A percentile compares a stretch with the other conserved stretches of the same genome.
Evolutionary conservation across 116 monocot genomes (phyloP).

Genomic region (Phalaenopsis hybrid): DNA sequence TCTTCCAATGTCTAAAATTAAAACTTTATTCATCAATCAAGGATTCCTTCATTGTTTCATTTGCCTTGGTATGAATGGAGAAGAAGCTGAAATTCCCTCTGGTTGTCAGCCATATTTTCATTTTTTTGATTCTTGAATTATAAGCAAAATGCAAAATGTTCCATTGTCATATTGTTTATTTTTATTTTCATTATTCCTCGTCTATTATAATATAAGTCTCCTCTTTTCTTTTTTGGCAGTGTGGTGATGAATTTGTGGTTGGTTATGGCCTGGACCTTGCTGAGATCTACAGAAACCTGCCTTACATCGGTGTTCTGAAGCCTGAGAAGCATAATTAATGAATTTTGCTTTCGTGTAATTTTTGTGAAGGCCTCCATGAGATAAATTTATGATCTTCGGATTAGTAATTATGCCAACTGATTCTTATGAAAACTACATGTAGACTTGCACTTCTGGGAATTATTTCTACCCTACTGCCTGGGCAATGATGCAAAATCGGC

Average conservation of each 20-base stretch:
- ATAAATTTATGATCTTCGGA: background rate
- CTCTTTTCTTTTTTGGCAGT: conserved; percentile 40
- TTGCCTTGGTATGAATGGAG: too few relatives aligned
- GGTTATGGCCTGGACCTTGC: conserved; percentile 91
- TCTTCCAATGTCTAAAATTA: too few relatives aligned
- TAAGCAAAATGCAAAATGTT: background rate
- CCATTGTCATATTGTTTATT: background rate
- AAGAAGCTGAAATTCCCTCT: too few relatives aligned
- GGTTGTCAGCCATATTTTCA: background rate
- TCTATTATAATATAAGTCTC: background rate
- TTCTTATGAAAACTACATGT: background rate
- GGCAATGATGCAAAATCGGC: background rate
- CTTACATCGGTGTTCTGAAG: conserved; percentile 75
- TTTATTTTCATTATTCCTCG: background rate
- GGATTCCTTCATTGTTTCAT: too few relatives aligned
- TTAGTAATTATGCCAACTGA: background rate
- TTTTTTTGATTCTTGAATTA: background rate
- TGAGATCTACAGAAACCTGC: conserved; percentile 74
- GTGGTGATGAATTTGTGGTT: conserved; percentile 74
- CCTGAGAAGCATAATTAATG: conserved; percentile 50
- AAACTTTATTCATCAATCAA: too few relatives aligned
- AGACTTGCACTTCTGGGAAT: background rate
- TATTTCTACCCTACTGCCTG: background rate
- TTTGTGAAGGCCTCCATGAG: background rate
- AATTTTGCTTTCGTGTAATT: background rate